Percentiles rank a stretch among this genome's conserved stretches.
Evolutionary conservation across 805 yeast genomes (phyloP).

Genomic region (Hyphopichia homilentoma): DNA sequence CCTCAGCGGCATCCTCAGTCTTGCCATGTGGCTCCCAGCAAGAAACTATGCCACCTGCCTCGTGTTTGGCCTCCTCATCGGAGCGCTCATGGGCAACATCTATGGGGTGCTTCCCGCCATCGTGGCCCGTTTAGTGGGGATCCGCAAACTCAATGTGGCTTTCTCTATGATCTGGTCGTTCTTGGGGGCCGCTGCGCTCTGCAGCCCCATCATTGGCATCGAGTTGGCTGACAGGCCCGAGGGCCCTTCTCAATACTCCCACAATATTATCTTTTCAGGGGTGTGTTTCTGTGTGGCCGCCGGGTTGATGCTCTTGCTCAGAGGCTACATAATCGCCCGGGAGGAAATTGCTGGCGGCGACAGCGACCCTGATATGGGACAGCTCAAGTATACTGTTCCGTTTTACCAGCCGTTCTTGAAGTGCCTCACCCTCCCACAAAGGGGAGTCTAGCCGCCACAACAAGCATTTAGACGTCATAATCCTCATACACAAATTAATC

Average conservation of each 20-base stretch:
- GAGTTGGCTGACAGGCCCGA: conserved; percentile 28
- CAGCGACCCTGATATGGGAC: conserved; percentile 12
- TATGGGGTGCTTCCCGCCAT: conserved; percentile 55
- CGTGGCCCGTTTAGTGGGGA: conserved; percentile 48
- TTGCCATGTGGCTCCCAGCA: conserved; percentile 46
- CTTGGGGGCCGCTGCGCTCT: conserved; percentile 43
- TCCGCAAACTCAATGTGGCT: conserved; percentile 42
- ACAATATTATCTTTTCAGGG: conserved; percentile 60
- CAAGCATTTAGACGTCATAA: too few species aligned
- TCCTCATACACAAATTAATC: too few species aligned
- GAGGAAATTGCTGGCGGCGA: conserved; percentile 20
- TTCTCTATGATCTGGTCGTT: conserved; percentile 49
- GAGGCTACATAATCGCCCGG: conserved; percentile 57
- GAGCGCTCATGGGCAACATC: conserved; percentile 58
- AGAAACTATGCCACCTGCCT: conserved; percentile 54
- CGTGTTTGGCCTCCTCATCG: conserved; percentile 49
- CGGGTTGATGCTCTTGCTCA: conserved; percentile 35
- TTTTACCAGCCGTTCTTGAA: too few species aligned
- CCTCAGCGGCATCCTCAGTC: conserved; percentile 23
- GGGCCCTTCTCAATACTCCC: conserved; percentile 45
- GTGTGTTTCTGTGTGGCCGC: conserved; percentile 48
- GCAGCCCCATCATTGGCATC: conserved; percentile 53
- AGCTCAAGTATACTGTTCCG: not conserved
- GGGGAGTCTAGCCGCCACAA: too few species aligned
- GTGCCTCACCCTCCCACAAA: too few species aligned